Conservation (phyloP, 2,329 filamentous ascomycete species). For the Fusarium lateritium region DNA sequence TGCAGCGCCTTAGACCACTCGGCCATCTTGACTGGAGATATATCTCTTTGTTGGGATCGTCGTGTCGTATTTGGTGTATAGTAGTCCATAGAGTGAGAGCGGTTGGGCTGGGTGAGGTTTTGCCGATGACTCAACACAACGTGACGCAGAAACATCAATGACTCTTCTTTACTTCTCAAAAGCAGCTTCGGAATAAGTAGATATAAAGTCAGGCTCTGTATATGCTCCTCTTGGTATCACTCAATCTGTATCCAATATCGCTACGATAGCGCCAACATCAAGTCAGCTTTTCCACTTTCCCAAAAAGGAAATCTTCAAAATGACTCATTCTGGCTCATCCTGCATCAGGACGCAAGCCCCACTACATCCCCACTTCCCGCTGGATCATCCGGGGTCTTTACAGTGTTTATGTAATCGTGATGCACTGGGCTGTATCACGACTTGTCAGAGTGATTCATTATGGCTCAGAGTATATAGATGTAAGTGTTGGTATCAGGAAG, state of each 20-base stretch:
- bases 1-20: constrained; percentile 4
- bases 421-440: constrained; percentile 31
- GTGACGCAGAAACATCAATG: too few species aligned
- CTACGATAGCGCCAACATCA: not conserved
- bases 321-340: constrained; percentile 55
- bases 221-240: too few species aligned
- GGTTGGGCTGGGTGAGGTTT: too few species aligned
- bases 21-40: not conserved
- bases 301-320: constrained; percentile 40
- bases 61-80: too few species aligned
- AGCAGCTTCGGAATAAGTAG: too few species aligned
- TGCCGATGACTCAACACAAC: too few species aligned
- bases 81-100: too few species aligned
- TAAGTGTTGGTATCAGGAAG: not conserved
- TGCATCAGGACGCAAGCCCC: constrained; percentile 27
- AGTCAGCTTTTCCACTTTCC: constrained; percentile 1
- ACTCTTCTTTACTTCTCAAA: too few species aligned
- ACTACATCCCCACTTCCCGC: constrained; percentile 18
- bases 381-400: not conserved
- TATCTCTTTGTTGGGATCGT: not conserved
- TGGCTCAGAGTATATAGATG: constrained; percentile 24
- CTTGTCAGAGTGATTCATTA: constrained; percentile 49
- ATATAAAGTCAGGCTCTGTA: too few species aligned
- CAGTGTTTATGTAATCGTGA: constrained; percentile 7
- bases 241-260: not conserved